phyloP scores from a whole-genome alignment of 73 alveolate species.

The Paramecium pentaurelia region DNA sequence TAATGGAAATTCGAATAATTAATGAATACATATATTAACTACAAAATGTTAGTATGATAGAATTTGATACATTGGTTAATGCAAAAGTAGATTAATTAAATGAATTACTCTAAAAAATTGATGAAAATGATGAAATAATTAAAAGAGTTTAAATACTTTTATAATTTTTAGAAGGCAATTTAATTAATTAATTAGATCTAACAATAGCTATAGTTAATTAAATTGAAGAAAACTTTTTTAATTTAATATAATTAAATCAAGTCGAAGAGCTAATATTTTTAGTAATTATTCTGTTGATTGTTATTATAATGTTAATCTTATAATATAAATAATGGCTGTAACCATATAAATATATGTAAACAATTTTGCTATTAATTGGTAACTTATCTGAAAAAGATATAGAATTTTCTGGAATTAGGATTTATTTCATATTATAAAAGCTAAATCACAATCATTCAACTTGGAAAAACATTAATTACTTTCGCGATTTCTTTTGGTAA shows the following conservation, averaged over 20 bases:
- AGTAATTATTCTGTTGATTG: background rate
- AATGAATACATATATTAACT: background rate
- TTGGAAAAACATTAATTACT: background rate
- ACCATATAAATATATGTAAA: conserved; percentile 1
- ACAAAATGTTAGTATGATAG: background rate
- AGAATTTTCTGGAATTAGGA: background rate
- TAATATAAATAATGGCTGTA: background rate
- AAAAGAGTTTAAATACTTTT: background rate
- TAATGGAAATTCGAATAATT: background rate
- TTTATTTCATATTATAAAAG: background rate
- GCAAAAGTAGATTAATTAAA: background rate
- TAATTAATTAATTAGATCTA: background rate
- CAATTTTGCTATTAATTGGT: background rate
- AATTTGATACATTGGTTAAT: background rate
- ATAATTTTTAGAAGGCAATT: background rate
- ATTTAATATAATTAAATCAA: background rate
- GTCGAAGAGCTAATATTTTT: background rate
- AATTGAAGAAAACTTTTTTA: background rate
- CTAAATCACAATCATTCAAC: background rate
- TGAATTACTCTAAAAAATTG: background rate
- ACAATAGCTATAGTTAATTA: background rate
- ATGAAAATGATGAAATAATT: background rate
- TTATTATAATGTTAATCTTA: background rate
- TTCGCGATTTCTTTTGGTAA: background rate
- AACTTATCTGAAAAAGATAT: background rate